These are phyloP conservation scores for Parsonsia alboflavescens DNA, from an alignment of 257 asterid species.

Conservation along the genomic window DNA sequence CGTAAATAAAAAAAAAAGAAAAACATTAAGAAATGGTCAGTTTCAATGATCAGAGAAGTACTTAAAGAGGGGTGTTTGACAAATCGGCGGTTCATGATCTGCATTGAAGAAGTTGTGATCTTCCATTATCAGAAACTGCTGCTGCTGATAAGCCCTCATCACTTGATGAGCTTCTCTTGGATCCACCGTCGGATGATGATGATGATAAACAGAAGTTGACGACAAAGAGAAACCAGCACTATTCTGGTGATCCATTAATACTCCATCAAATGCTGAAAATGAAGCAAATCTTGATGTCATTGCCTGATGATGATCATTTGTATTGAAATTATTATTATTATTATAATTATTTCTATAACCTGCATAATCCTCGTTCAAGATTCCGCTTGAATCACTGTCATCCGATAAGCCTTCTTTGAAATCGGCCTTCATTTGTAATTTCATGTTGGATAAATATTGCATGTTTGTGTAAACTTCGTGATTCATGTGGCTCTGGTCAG, in stretches of 20 bases:
- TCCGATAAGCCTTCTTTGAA: constrained; percentile 37
- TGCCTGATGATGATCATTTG: constrained; percentile 8
- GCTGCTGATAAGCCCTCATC: constrained; percentile 10
- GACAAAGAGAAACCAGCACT: constrained; percentile 11
- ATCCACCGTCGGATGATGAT: constrained; percentile 23
- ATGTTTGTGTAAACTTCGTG: constrained; percentile 3
- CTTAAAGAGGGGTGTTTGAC: constrained; percentile 34
- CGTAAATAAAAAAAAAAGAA: background rate
- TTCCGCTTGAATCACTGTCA: constrained; percentile 37
- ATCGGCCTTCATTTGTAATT: constrained; percentile 13
- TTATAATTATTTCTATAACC: no score
- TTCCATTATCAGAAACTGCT: constrained; percentile 20
- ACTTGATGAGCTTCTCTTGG: constrained; percentile 11
- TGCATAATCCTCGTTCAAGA: constrained; percentile 21
- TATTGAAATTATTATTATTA: constrained; percentile 6
- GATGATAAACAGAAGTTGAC: constrained; percentile 22
- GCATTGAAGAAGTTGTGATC: constrained; percentile 16
- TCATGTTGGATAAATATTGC: background rate
- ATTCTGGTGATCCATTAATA: constrained; percentile 8
- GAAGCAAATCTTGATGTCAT: constrained; percentile 10
- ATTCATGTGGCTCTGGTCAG: constrained; percentile 7
- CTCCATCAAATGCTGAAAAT: constrained; percentile 3
- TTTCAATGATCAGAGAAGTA: constrained; percentile 26
- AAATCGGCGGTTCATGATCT: constrained; percentile 32
- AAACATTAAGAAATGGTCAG: constrained; percentile 5